phyloP scores from a whole-genome alignment of 2,329 filamentous ascomycete species.

The Celoporthe dispersa region DNA sequence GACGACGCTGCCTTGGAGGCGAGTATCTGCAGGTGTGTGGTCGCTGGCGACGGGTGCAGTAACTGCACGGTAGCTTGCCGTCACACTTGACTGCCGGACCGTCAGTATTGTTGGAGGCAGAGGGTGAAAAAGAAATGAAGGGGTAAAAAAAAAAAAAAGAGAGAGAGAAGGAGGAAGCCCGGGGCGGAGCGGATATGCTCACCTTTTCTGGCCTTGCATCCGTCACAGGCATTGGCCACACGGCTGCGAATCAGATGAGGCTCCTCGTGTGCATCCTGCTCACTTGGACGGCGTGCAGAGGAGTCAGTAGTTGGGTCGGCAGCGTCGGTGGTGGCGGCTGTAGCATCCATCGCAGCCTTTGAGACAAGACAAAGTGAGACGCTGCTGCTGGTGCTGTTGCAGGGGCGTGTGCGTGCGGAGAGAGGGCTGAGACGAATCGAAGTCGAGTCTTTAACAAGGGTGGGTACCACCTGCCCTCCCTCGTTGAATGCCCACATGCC shows the following conservation, averaged over 20 bases:
- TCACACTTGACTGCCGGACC: conserved; percentile 51
- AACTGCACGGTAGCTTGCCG: conserved; percentile 56
- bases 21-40: conserved; percentile 53
- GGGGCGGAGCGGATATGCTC: not conserved
- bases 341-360: conserved; percentile 7
- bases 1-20: conserved; percentile 45
- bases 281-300: not conserved
- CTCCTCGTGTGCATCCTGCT: conserved; percentile 20
- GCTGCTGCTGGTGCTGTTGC: not conserved
- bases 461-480: not conserved
- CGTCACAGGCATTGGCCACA: conserved; percentile 58
- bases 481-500: not conserved
- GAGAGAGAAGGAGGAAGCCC: conserved; percentile 31
- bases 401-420: not conserved
- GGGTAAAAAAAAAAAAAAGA: not conserved
- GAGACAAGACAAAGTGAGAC: not conserved
- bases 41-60: conserved; percentile 51
- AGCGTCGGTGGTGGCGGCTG: not conserved
- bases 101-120: not conserved
- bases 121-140: not conserved
- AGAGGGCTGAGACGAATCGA: not conserved
- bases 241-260: conserved; percentile 40
- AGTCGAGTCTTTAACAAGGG: not conserved
- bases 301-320: not conserved
- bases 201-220: conserved; percentile 57